Conservation (phyloP, 331 rosid genomes). For the Malus hybrid region DNA sequence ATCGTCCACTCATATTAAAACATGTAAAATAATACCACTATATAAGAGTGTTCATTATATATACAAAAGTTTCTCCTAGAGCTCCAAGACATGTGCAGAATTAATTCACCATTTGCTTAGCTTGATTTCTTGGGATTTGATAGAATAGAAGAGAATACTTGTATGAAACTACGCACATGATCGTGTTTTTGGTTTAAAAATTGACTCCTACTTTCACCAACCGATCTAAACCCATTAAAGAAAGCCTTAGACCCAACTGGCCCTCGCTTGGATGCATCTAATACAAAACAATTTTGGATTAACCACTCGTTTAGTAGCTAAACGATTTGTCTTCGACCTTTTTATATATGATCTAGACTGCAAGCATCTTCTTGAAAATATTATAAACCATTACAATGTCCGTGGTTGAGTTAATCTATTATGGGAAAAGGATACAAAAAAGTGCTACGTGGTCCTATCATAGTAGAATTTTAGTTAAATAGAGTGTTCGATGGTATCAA, state of each 20-base stretch:
- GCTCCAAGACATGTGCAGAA: background rate
- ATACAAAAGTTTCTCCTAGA: background rate
- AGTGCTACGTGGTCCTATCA: background rate
- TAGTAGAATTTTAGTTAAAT: background rate
- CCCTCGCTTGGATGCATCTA: slow-evolving; percentile 27
- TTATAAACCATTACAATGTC: background rate
- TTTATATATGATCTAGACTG: background rate
- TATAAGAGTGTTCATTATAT: no score
- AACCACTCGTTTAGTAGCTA: background rate
- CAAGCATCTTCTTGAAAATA: background rate
- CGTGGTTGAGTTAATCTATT: background rate
- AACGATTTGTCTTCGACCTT: background rate
- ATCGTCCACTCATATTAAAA: rapidly evolving
- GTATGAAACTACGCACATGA: background rate
- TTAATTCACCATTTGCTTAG: background rate
- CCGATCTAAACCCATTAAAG: slow-evolving; percentile 29
- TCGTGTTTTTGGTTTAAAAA: background rate
- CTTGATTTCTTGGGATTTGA: background rate
- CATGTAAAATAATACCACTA: no score
- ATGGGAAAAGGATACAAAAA: background rate
- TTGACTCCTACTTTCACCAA: slow-evolving; percentile 7
- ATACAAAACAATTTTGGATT: background rate
- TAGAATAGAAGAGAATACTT: background rate
- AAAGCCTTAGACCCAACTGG: slow-evolving; percentile 47
- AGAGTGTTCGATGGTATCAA: background rate